Conservation (phyloP, 1,284 basidiomycete genomes). For the Boletus albobrunnescens region DNA sequence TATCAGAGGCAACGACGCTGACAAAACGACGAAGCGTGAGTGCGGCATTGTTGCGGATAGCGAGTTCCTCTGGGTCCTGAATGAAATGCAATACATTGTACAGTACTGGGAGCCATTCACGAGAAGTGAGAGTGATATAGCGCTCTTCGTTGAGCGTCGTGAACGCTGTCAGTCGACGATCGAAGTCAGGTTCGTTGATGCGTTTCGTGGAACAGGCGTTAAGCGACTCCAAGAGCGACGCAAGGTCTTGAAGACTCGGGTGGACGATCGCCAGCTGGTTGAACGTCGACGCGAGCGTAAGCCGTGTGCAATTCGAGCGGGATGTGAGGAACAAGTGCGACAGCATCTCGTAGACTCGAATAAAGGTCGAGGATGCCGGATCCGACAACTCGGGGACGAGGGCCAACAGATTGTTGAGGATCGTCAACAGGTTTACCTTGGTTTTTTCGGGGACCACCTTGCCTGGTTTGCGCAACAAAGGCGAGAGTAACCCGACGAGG, state of each 20-base stretch:
- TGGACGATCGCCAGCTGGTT: slow-evolving; percentile 54
- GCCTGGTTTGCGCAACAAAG: slow-evolving; percentile 75
- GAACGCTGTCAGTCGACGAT: slow-evolving; percentile 80
- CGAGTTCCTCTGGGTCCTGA: slow-evolving; percentile 86
- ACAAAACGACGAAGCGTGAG: slow-evolving; percentile 78
- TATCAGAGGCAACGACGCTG: slow-evolving; percentile 41
- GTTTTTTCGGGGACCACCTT: slow-evolving; percentile 82
- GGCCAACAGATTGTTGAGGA: slow-evolving; percentile 71
- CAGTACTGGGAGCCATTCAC: slow-evolving; percentile 82
- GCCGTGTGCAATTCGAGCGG: slow-evolving; percentile 64
- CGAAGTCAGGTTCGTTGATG: slow-evolving; percentile 92
- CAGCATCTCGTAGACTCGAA: slow-evolving; percentile 62
- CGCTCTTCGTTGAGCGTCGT: slow-evolving; percentile 65
- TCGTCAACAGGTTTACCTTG: slow-evolving; percentile 82
- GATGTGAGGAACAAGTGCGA: slow-evolving; percentile 76
- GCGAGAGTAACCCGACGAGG: slow-evolving; percentile 74
- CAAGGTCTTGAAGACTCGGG: slow-evolving; percentile 44
- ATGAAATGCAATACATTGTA: slow-evolving; percentile 86
- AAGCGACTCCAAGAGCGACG: slow-evolving; percentile 62
- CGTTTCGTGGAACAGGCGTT: slow-evolving; percentile 85
- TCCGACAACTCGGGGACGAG: slow-evolving; percentile 67
- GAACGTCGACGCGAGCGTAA: slow-evolving; percentile 67
- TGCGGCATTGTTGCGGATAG: slow-evolving; percentile 82
- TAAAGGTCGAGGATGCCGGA: slow-evolving; percentile 46
- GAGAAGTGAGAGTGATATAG: slow-evolving; percentile 46